Evolutionary conservation across 1,284 basidiomycete species (phyloP), one percentile per base, ranked within the genome.

Genomic region (Marasmius tenuissimus): DNA sequence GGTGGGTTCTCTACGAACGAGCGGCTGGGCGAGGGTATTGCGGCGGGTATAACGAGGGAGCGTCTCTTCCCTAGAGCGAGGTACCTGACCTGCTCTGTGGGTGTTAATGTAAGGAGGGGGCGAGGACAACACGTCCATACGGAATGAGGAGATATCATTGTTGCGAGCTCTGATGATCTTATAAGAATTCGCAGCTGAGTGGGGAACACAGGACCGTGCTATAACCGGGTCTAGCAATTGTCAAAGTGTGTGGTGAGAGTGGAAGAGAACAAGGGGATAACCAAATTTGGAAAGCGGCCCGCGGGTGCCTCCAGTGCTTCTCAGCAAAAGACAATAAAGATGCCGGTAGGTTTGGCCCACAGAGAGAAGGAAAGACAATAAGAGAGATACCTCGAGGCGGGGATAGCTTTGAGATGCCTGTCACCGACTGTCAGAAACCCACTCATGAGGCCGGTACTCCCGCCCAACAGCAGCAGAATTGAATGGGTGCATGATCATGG

Each of bases 11-110:
- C 78, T 76, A 60, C 71, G 76, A 61, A 65, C 65, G 62, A 71
- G 64, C 14, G 75, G 71, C 54, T 77, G 75, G 59, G 73, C 69
- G 56, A 78, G 72, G 55, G 78, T 79, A 70, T 77, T 76, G 61
- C 79, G 78, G 61, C 78, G 78, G 69, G 78, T 75, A 74, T 82
- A 83, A 47, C 79, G 69, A 63, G 81, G 80, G 57, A 81, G 77
- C n/a, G 34, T 54, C 62, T 80, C 78, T 62, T 71, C 68, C 63
- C 67, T 74, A 74, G 77, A 76, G 66, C 66, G 68, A 74, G 78
- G 77, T 76, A 68, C 77, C 78, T 68, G 80, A 76, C 77, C 80
- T 74, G 73, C 74, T 70, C 76, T 76, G 68, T 75, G 70, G 61
- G 77, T 79, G 69, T 27, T 27, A 27, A 73, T 76, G 73, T 82